These are phyloP conservation scores for Rhododendron molle DNA, from an alignment of 148 eudicot species.

Conservation along the genomic window DNA sequence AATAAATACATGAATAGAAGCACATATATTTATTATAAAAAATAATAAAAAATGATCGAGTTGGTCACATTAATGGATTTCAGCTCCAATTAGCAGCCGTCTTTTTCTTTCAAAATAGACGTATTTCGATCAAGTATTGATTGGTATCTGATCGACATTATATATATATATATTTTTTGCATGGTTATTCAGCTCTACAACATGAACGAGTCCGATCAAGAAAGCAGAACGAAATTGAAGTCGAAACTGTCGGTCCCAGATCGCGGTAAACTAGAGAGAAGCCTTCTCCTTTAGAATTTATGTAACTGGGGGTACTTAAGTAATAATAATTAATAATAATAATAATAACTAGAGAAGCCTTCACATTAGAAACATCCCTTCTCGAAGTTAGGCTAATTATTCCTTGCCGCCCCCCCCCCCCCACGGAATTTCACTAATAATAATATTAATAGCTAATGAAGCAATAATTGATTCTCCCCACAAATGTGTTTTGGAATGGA, in stretches of 20 bases:
- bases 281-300: too few relatives aligned
- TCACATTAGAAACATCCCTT: neutral
- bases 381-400: neutral
- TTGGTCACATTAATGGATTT: neutral
- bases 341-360: neutral
- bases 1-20: neutral
- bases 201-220: neutral
- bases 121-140: neutral
- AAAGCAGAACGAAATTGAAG: neutral
- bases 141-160: too few relatives aligned
- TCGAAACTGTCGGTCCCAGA: too few relatives aligned
- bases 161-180: too few relatives aligned
- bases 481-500: conserved; percentile 5
- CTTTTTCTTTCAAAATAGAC: too few relatives aligned
- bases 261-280: neutral
- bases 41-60: too few relatives aligned
- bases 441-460: neutral
- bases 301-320: neutral
- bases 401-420: neutral
- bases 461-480: neutral
- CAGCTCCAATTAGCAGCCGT: too few relatives aligned
- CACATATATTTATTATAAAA: neutral
- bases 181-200: neutral
- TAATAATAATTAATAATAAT: too few relatives aligned
- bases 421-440: neutral